Evolutionary conservation across 1,284 basidiomycete genomes (phyloP).

Genomic region (Cryptococcus wingfieldii): DNA sequence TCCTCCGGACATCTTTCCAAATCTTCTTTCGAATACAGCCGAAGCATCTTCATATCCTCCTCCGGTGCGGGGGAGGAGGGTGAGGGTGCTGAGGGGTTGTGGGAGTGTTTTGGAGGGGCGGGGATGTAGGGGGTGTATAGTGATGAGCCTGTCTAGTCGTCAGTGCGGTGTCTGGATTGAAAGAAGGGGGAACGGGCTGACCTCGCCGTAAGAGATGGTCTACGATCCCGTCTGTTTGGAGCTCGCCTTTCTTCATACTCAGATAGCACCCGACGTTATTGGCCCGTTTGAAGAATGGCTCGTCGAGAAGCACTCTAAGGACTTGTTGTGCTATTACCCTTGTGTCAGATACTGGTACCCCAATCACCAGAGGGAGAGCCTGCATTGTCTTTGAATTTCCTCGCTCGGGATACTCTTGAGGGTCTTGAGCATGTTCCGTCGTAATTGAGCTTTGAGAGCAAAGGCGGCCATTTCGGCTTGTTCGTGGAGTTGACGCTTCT

Average conservation of each 20-base stretch:
- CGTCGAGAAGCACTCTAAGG: slow-evolving; percentile 19
- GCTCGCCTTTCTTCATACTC: slow-evolving; percentile 44
- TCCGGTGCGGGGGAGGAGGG: slow-evolving; percentile 7
- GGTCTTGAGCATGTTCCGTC: slow-evolving; percentile 37
- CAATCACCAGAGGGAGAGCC: neutral
- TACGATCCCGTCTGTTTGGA: slow-evolving; percentile 40
- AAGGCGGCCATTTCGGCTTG: slow-evolving; percentile 16
- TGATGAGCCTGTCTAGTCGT: slow-evolving; percentile 18
- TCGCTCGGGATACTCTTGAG: slow-evolving; percentile 27
- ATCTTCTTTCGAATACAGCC: slow-evolving; percentile 40
- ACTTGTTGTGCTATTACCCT: slow-evolving; percentile 33
- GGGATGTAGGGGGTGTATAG: slow-evolving; percentile 43
- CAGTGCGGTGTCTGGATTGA: neutral
- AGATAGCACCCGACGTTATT: slow-evolving; percentile 43
- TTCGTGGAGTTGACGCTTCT: no score
- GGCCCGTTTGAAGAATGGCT: slow-evolving; percentile 33
- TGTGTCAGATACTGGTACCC: neutral
- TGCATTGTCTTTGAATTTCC: slow-evolving; percentile 42
- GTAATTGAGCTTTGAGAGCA: slow-evolving; percentile 34
- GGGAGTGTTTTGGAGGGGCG: slow-evolving; percentile 1
- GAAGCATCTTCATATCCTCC: slow-evolving; percentile 43
- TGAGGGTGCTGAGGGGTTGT: slow-evolving; percentile 5
- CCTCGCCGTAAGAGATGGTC: slow-evolving; percentile 31
- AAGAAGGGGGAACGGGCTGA: slow-evolving; percentile 7
- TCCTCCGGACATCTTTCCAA: slow-evolving; percentile 36